Evolutionary conservation across 2,329 filamentous ascomycete genomes (phyloP).

Genomic region (Intubia oerlemansii): DNA sequence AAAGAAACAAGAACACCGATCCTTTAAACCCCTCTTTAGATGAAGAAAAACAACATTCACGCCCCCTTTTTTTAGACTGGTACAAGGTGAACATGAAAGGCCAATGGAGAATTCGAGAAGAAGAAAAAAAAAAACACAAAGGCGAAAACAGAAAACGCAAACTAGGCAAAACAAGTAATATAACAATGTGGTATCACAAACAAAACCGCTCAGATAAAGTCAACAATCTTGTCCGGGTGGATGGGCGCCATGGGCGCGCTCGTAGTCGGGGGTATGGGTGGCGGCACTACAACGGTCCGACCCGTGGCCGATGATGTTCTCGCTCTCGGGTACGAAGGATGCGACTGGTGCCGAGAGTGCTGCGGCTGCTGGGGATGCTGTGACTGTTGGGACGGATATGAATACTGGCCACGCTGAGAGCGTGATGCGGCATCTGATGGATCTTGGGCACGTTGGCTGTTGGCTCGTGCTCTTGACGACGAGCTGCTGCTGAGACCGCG

Average conservation of each 20-base stretch:
- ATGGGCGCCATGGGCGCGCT: constrained; percentile 2
- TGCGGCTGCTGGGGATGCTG: constrained; percentile 1
- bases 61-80: too few species aligned
- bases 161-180: too few species aligned
- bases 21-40: too few species aligned
- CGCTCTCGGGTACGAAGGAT: too few species aligned
- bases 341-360: not conserved
- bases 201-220: constrained; percentile 5
- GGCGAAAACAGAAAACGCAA: too few species aligned
- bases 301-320: too few species aligned
- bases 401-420: not conserved
- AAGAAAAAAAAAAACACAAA: too few species aligned
- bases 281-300: not conserved
- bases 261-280: constrained; percentile 3
- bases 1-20: too few species aligned
- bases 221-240: constrained; percentile 4
- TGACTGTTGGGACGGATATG: not conserved
- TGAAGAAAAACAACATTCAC: too few species aligned
- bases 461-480: not conserved
- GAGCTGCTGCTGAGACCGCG: constrained; percentile 4
- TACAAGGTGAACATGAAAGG: too few species aligned
- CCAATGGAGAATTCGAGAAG: too few species aligned
- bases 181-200: too few species aligned
- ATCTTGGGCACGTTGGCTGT: not conserved
- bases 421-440: not conserved